Percentiles rank a stretch among this genome's conserved stretches.
phyloP scores from a whole-genome alignment of 768 basidiomycete species.

The Paxillus ammoniavirescens region DNA sequence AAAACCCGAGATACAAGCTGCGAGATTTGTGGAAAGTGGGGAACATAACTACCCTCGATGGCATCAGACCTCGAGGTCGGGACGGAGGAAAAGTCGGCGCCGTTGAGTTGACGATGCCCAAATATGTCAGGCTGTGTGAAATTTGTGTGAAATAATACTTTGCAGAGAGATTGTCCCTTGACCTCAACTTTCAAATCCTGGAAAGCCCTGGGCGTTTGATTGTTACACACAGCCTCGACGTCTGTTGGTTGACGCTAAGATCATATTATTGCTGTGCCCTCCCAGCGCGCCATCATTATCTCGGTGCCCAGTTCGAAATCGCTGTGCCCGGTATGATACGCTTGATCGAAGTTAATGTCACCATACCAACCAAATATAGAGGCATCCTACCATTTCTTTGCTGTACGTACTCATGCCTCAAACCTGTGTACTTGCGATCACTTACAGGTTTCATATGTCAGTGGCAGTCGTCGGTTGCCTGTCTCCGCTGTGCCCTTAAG shows the following conservation, averaged over 20 bases:
- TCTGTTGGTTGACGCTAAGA: neutral
- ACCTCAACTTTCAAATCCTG: too few relatives aligned
- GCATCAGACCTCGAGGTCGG: neutral
- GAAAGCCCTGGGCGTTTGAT: neutral
- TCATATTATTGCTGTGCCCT: neutral
- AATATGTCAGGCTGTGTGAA: neutral
- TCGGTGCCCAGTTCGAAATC: neutral
- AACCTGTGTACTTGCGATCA: neutral
- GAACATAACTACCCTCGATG: neutral
- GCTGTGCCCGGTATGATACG: neutral
- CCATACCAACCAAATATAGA: conserved; percentile 19
- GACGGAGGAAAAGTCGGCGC: conserved; percentile 16
- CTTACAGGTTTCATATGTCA: neutral
- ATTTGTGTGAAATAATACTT: neutral
- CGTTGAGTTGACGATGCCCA: too few relatives aligned
- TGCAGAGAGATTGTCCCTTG: neutral
- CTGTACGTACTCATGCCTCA: conserved; percentile 8
- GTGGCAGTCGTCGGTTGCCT: neutral
- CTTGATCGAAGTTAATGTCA: neutral
- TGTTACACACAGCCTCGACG: neutral
- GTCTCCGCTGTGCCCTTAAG: neutral
- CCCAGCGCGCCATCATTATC: neutral
- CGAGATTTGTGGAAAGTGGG: neutral
- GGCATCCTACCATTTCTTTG: conserved; percentile 9
- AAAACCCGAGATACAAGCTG: neutral